Conservation (phyloP, 306 rosid species). For the Trifolium pratense region DNA sequence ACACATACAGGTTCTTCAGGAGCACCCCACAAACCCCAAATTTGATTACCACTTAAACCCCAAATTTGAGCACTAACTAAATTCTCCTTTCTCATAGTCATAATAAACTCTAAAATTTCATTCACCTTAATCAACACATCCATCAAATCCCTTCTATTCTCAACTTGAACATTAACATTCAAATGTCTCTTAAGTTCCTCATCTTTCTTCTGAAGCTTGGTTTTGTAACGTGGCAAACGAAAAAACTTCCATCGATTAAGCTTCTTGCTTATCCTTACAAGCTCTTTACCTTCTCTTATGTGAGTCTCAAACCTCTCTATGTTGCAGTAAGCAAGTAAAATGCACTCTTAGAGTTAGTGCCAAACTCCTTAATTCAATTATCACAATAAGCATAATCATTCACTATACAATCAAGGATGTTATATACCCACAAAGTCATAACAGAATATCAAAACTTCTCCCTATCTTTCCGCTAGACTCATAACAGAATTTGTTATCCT, state of each 20-base stretch:
- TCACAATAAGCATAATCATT: too few species aligned
- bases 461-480: too few species aligned
- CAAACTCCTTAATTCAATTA: too few species aligned
- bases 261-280: conserved; percentile 45
- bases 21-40: conserved; percentile 27
- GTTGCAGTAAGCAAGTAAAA: too few species aligned
- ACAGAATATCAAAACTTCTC: too few species aligned
- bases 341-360: too few species aligned
- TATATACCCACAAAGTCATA: too few species aligned
- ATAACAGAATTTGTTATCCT: too few species aligned
- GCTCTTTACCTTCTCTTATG: conserved; percentile 35
- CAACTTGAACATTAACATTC: conserved; percentile 15
- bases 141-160: conserved; percentile 43
- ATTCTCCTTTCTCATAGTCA: not conserved
- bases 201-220: conserved; percentile 19
- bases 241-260: conserved; percentile 21
- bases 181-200: not conserved
- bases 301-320: conserved; percentile 9
- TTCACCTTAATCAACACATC: not conserved
- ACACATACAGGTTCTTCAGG: conserved; percentile 44
- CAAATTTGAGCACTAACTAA: not conserved
- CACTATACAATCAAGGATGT: too few species aligned
- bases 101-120: not conserved
- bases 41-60: not conserved
- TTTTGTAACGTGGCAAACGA: conserved; percentile 26